These are phyloP conservation scores for Stachybotrys chlorohalonatus DNA, from an alignment of 2,329 filamentous ascomycete genomes.

Conservation along the genomic window DNA sequence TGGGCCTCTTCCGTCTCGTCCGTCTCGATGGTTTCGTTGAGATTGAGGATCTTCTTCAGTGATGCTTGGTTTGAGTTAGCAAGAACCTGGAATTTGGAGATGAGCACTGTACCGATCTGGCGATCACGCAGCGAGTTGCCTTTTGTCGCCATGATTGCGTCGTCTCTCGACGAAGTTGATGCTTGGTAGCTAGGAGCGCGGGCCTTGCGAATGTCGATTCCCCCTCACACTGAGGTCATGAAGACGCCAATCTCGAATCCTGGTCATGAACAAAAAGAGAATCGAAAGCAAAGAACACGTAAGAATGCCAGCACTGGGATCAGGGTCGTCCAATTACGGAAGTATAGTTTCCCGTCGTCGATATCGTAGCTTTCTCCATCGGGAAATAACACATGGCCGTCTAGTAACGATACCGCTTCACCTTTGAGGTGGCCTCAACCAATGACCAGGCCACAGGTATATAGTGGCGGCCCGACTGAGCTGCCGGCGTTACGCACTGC, in stretches of 20 bases:
- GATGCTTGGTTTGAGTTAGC: constrained; percentile 49
- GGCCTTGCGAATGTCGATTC: background rate
- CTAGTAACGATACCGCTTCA: background rate
- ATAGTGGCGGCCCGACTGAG: background rate
- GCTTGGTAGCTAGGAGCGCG: background rate
- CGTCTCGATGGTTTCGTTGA: constrained; percentile 65
- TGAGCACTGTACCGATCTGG: constrained; percentile 31
- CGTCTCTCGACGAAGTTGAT: background rate
- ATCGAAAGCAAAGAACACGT: background rate
- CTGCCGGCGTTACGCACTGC: background rate
- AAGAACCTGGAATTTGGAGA: background rate
- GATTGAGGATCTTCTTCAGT: constrained; percentile 89
- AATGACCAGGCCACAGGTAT: background rate
- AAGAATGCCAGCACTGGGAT: background rate
- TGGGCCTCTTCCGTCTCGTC: constrained; percentile 54
- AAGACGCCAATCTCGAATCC: background rate
- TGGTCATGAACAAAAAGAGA: background rate
- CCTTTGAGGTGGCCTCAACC: background rate
- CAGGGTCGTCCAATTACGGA: background rate
- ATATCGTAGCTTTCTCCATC: background rate
- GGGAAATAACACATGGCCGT: background rate
- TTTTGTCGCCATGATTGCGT: constrained; percentile 33
- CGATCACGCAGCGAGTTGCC: constrained; percentile 39
- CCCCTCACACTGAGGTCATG: background rate
- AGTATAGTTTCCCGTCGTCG: background rate